phyloP scores from a whole-genome alignment of 139 green algal species.

The Haematococcus sp. region DNA sequence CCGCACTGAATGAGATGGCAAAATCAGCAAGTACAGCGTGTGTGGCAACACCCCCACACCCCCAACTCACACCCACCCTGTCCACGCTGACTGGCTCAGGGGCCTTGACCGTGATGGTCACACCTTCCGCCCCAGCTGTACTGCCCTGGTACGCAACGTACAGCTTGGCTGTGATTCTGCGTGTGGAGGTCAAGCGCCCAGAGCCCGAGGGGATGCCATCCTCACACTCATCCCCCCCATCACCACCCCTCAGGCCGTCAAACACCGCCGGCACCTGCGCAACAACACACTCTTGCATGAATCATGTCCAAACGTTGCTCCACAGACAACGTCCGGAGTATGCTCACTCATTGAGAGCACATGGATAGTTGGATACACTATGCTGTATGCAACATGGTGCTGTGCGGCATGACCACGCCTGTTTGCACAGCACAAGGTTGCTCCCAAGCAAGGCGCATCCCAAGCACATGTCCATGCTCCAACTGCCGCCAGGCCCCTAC shows the following conservation, averaged over 20 bases:
- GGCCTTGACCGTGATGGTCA: background rate
- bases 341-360: no score
- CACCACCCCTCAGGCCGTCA: background rate
- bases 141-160: conserved; percentile 4
- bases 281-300: no score
- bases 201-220: background rate
- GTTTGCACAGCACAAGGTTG: no score
- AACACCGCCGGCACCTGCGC: conserved; percentile 3
- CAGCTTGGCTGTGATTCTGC: background rate
- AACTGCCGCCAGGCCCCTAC: conserved; percentile 19
- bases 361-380: no score
- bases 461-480: background rate
- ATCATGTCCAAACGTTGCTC: no score
- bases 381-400: no score
- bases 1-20: no score
- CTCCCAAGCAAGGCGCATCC: no score
- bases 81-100: background rate
- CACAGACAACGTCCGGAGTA: no score
- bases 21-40: no score
- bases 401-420: no score
- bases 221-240: background rate
- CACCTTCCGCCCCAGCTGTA: background rate
- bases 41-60: no score
- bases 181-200: background rate
- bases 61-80: background rate